phyloP scores from a whole-genome alignment of 306 rosid species.

The Quercus mongolica region DNA sequence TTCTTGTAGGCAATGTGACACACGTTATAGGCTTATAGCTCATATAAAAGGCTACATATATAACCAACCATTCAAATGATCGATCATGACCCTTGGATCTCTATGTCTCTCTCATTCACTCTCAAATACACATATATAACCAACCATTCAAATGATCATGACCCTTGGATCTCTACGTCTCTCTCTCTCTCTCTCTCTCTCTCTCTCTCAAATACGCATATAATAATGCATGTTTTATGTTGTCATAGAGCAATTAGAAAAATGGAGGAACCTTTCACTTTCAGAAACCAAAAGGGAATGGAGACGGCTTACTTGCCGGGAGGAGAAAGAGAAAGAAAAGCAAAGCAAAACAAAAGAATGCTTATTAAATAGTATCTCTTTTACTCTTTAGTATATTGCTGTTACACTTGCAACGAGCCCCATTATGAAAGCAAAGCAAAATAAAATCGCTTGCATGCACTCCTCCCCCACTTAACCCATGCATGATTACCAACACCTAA shows the following conservation, averaged over 20 bases:
- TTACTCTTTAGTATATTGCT: conserved; percentile 6
- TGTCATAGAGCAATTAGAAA: not conserved
- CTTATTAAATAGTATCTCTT: conserved; percentile 24
- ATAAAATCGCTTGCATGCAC: conserved; percentile 13
- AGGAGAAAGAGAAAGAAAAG: conserved; percentile 29
- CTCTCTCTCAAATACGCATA: no score
- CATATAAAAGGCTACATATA: not conserved
- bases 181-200: not conserved
- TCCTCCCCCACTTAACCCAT: conserved; percentile 19
- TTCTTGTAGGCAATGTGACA: not conserved
- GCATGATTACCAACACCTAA: conserved; percentile 38
- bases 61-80: not conserved
- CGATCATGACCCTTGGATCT: not conserved
- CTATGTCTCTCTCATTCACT: not conserved
- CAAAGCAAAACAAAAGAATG: not conserved
- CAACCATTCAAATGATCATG: not conserved
- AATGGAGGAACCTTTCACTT: conserved; percentile 29
- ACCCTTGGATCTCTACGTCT: not conserved
- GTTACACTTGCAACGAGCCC: conserved; percentile 22
- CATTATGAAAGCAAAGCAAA: conserved; percentile 21
- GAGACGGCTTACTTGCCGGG: conserved; percentile 39
- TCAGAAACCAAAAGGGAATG: not conserved
- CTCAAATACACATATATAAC: not conserved
- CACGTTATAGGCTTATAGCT: no score
- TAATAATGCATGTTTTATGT: no score